Evolutionary conservation across 331 rosid species (phyloP).

Genomic region (Quercus lobata): DNA sequence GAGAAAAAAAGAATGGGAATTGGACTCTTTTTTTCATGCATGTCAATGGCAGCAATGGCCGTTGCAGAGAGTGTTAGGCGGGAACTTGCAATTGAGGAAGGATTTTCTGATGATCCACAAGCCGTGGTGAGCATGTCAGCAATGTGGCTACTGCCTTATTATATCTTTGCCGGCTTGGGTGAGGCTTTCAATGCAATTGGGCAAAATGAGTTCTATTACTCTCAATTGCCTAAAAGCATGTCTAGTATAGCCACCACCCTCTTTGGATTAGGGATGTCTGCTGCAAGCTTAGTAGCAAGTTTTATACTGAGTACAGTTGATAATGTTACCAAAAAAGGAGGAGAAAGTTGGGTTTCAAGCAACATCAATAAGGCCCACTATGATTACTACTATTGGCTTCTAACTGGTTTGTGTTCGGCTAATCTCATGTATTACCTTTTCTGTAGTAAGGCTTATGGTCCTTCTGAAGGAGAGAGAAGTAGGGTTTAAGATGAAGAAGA

Average conservation of each 20-base stretch:
- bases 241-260: constrained; percentile 2
- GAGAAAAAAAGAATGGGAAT: constrained; percentile 35
- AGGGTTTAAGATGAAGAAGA: not conserved
- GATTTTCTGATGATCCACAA: constrained; percentile 27
- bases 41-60: constrained; percentile 26
- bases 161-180: not conserved
- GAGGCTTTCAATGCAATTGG: constrained; percentile 9
- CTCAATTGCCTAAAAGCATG: constrained; percentile 15
- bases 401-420: not conserved
- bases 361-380: constrained; percentile 17
- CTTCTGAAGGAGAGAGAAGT: not conserved
- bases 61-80: constrained; percentile 29
- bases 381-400: constrained; percentile 21
- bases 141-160: constrained; percentile 16
- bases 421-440: constrained; percentile 7
- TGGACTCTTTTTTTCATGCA: constrained; percentile 28
- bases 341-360: constrained; percentile 19
- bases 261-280: not conserved
- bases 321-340: not conserved
- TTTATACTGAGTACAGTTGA: constrained; percentile 4
- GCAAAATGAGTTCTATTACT: constrained; percentile 17
- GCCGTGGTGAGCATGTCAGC: constrained; percentile 39
- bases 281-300: constrained; percentile 4
- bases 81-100: constrained; percentile 32
- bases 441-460: constrained; percentile 9